Base-by-base conservation (phyloP, 1,284 basidiomycete species). In the Salmacisia buchloeana region DNA sequence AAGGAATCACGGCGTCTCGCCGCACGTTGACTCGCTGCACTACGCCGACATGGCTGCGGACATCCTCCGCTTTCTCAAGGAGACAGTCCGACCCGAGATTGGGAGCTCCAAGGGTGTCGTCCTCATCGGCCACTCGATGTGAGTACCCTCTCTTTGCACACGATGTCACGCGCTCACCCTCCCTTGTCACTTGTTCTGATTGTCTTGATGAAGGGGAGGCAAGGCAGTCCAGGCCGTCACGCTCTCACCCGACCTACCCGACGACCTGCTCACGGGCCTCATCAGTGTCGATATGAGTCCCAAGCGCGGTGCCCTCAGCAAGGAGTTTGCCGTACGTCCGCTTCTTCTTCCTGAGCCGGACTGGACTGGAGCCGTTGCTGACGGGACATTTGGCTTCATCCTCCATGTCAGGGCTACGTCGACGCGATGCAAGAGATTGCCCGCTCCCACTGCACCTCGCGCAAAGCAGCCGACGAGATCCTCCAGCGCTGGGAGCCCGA, bases 221-320 rank as follows among this genome's bases (percentile, higher is more conserved):
- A 94, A 94, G 80, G 89, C 87, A 0, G 89, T 88, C 0, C 91
- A 91, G 89, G 78, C 87, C 0, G 81, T 90, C 33, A 90, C 91
- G 0, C 84, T 94, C 25, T 77, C 81, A 62, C 83, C 73, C 81
- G 85, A 33, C 76, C 18, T 81, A 80, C 54, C 80, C 83, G 2
- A 79, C 18, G 33, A 62, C 43, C 58, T 61, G 62, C 39, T 94
- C 18, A 81, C 83, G 13, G 82, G 86, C 41, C 84, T 93, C n/a
- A 84, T 93, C 59, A 84, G 91, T 5, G 89, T 85, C 10, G 91
- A 94, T 79, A 90, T 94, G 65, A 84, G 90, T 0, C 91, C 91
- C 0, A 83, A 86, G 1, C 83, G 83, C 52, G 86, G 85, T 2
- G 77, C 82, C 4, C 83, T 88, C 3, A 89, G 88, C 0, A 71